Evolutionary conservation across 495 filamentous ascomycete genomes (phyloP), one percentile per base, ranked within the genome.

Genomic region (Xylaria acuta): DNA sequence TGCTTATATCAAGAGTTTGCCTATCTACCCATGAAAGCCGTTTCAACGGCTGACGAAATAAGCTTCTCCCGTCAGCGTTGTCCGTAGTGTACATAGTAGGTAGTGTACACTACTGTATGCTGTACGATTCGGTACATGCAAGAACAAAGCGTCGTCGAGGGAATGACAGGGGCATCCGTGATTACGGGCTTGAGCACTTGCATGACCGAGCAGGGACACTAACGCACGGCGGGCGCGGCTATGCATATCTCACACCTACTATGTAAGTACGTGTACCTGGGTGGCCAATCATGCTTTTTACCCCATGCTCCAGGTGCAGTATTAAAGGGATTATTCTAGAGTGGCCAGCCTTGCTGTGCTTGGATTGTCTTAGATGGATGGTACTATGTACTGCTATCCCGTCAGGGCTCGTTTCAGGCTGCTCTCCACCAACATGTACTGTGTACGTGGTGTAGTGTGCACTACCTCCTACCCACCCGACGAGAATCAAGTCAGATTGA

Each of bases 171-270:
- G 77, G 77, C 67, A 64, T 73, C 68, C 73, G 59, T 67, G 71
- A 68, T 73, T 71, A 76, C 77, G 75, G 25, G 77, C 76, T 77
- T 76, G 45, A 77, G 73, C 76, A 80, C 79, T 80, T 80, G 79
- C 78, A 80, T 79, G 73, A 71, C 73, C 77, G 68, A 79, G 73
- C 76, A 75, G 75, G 71, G 40, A 77, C 73, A 75, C 77, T 79
- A 77, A 80, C 77, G 79, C 79, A 81, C 78, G 77, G 78, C 77
- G 77, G 77, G 76, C 77, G 76, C 79, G 79, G 79, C 78, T 81
- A 81, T 81, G 79, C 78, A 80, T 75, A 78, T 79, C 78, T 77
- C 74, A 79, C 73, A 76, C 75, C 72, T 74, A 67, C n/a, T n/a
- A n/a, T n/a, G n/a, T n/a, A n/a, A n/a, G n/a, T n/a, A n/a, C n/a